These are phyloP conservation scores for Cornus florida DNA, from an alignment of 148 eudicot species.

Conservation along the genomic window DNA sequence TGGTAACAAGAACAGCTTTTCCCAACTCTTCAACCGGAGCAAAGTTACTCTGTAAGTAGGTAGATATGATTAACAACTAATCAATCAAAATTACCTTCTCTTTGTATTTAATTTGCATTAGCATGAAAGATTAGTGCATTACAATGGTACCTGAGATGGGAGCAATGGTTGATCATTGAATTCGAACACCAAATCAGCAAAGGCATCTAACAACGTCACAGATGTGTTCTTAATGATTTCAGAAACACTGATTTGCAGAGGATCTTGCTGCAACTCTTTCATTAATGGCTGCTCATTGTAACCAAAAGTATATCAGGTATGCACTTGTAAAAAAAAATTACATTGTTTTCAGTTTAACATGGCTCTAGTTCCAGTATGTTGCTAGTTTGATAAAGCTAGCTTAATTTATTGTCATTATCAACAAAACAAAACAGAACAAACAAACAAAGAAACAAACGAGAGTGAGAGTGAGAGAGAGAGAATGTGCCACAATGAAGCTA, in stretches of 20 bases:
- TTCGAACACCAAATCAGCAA: conserved; percentile 33
- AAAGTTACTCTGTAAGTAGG: conserved; percentile 30
- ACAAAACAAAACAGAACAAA: too few relatives aligned
- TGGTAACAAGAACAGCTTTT: conserved; percentile 17
- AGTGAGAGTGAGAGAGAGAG: too few relatives aligned
- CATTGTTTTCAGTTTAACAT: too few relatives aligned
- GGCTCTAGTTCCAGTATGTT: too few relatives aligned
- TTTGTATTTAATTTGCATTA: background rate
- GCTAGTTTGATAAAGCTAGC: too few relatives aligned
- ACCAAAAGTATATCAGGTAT: background rate
- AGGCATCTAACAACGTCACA: conserved; percentile 23
- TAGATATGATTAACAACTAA: background rate
- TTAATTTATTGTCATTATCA: too few relatives aligned
- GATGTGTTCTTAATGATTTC: conserved; percentile 23
- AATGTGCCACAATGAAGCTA: too few relatives aligned
- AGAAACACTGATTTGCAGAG: conserved; percentile 17
- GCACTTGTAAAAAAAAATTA: background rate
- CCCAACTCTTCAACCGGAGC: conserved; percentile 50
- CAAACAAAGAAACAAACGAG: too few relatives aligned
- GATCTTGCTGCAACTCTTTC: conserved; percentile 22
- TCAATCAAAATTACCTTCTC: background rate
- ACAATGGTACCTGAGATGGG: conserved; percentile 35
- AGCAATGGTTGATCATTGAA: conserved; percentile 41
- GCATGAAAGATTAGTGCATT: background rate
- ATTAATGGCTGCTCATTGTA: conserved; percentile 29